Evolutionary conservation across 768 basidiomycete species (phyloP), one percentile per base, ranked within the genome.

Genomic region (Cystofilobasidium ferigula): DNA sequence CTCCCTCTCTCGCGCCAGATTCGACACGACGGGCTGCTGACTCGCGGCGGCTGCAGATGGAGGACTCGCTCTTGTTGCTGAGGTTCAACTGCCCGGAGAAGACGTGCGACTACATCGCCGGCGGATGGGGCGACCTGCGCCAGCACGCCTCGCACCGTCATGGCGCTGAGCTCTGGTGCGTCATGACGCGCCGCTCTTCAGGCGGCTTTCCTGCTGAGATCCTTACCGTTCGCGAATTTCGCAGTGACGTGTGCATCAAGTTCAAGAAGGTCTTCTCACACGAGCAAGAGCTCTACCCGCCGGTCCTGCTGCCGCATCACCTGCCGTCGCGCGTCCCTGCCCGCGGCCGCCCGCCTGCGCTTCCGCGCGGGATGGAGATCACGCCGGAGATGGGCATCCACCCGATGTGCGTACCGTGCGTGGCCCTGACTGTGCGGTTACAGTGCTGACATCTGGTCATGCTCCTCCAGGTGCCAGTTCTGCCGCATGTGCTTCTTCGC

Each of bases 231-330:
- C 28, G 20, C 42, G 42, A 54, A 53, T 26, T 13, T 24, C 43
- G 18, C 24, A 92, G 89, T 71, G 89, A 90, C 70, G 74, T 99
- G 1, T 99, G 95, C 74, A 84, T 91, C 63, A 81, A 85, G 59
- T 81, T 81, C 75, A 93, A 97, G 78, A 95, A 95, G 71, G 87
- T 98, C 43, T 99, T 99, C 74, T 80, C 89, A 1, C 93, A 99
- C 76, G 94, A 99, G 75, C 94, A 97, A 72, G 82, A 85, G 1
- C 74, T 95, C 32, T 99, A 94, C 73, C 79, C 84, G 1, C 80
- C 82, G 8, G 77, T 81, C 74, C 68, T 85, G 72, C 78, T 94
- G 5, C 79, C 82, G 9, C 66, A 82, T 4, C 92, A 97, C 74
- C 79, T 94, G 6, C 92, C 92, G 0, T 87, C 88, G 0, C 80